Evolutionary conservation across 331 rosid species (phyloP).

Genomic region (Quercus tomentella): DNA sequence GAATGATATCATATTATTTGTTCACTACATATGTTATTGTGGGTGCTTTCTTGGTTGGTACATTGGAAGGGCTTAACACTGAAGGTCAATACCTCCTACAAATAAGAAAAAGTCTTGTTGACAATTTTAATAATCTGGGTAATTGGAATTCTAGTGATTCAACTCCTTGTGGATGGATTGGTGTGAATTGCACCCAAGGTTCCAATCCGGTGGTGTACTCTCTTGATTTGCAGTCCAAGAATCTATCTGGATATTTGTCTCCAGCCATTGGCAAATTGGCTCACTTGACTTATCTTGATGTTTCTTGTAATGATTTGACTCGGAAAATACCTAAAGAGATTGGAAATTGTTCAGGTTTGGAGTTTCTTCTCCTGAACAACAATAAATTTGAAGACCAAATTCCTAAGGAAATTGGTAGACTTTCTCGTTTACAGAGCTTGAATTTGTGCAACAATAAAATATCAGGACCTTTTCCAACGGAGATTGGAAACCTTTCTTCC

Average conservation of each 20-base stretch:
- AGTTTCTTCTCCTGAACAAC: constrained; percentile 55
- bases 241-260: constrained; percentile 65
- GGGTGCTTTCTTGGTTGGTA: constrained; percentile 6
- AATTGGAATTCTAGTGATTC: constrained; percentile 65
- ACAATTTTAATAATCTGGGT: constrained; percentile 31
- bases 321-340: constrained; percentile 75
- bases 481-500: constrained; percentile 67
- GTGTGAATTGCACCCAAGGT: constrained; percentile 55
- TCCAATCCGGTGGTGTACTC: constrained; percentile 43
- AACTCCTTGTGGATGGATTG: constrained; percentile 80
- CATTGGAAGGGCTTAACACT: constrained; percentile 61
- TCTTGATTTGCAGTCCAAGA: constrained; percentile 48
- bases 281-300: constrained; percentile 55
- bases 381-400: constrained; percentile 58
- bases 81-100: constrained; percentile 69
- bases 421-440: constrained; percentile 50
- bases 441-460: constrained; percentile 71
- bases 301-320: constrained; percentile 44
- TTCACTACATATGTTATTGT: too few species aligned
- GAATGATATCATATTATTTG: too few species aligned
- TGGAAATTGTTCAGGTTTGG: constrained; percentile 56
- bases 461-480: constrained; percentile 60
- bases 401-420: constrained; percentile 63
- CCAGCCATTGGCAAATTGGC: constrained; percentile 53
- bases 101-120: constrained; percentile 51